Evolutionary conservation across 2,329 filamentous ascomycete species (phyloP), one percentile per base, ranked within the genome.

Genomic region (Colletotrichum kahawae): DNA sequence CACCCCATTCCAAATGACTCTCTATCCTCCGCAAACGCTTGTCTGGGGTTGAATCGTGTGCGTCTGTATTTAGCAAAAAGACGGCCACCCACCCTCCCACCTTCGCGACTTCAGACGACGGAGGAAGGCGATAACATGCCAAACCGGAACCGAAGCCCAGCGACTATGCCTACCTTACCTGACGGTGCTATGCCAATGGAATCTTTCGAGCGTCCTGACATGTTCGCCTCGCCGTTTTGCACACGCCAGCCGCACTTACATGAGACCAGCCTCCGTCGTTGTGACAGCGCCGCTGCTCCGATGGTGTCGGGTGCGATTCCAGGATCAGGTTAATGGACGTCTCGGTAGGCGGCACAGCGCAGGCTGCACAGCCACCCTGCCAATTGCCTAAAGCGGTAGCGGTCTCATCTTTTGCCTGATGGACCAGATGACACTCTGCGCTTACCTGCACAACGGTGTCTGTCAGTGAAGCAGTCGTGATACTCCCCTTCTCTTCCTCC

Each of bases 21-120:
- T 38, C 57, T 54, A 24, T 54, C 43, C 69, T 73, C 57, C 13
- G 29, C 57, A 68, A 33, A 29, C 21, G 34, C 72, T 24, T 57
- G 63, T 59, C 34, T 63, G 65, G 63, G 43, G 62, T 72, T 67
- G 69, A 72, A 75, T 72, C 72, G 63, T 29, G 56, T 43, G 54
- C 7, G 18, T 67, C 71, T 71, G 60, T 36, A 67, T 71, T 71
- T 62, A 74, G 71, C 69, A 75, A 72, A 33, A 64, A 16, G 72
- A 59, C 36, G 54, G 27, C 38, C 68, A 56, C 14, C 21, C 21
- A 36, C 14, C 16, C 21, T 24, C 66, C 36, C 27, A n/a, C 34
- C n/a, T 51, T 21, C 6, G 62, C 69, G 14, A 67, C 69, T 72
- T 72, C 63, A 51, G 72, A 72, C 56, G 72, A 43, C 31, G 43